Evolutionary conservation across 306 rosid species (phyloP).

Genomic region (Lagenaria siceraria): DNA sequence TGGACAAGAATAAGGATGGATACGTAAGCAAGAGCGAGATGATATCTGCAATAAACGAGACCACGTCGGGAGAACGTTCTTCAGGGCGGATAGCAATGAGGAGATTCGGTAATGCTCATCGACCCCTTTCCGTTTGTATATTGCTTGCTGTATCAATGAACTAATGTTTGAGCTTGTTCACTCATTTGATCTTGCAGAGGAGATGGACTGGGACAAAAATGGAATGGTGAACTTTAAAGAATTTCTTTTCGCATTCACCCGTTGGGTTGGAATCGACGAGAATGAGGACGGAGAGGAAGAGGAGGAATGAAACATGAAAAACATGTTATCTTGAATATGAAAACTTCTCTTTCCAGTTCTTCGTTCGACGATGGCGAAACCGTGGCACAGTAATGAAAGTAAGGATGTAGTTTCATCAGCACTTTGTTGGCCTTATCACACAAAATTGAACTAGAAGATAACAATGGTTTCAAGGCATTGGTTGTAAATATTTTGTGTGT

Average conservation of each 20-base stretch:
- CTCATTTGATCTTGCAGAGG: slow-evolving; percentile 46
- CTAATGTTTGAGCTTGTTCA: not conserved
- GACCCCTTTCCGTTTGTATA: not conserved
- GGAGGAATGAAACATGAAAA: not conserved
- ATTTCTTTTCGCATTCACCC: slow-evolving; percentile 79
- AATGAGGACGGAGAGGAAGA: slow-evolving; percentile 60
- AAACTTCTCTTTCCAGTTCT: not conserved
- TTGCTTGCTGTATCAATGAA: not conserved
- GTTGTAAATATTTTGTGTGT: not conserved
- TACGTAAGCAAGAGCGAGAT: slow-evolving; percentile 89
- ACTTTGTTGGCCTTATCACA: not conserved
- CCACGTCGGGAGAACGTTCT: slow-evolving; percentile 69
- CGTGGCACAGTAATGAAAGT: slow-evolving; percentile 14
- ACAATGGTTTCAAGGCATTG: not conserved
- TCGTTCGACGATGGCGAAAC: not conserved
- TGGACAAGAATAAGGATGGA: slow-evolving; percentile 92
- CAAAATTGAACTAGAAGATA: not conserved
- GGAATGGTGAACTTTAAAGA: slow-evolving; percentile 99
- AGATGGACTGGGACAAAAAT: slow-evolving; percentile 97
- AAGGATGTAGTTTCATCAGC: not conserved
- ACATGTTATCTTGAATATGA: not conserved
- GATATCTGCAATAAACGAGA: slow-evolving; percentile 83
- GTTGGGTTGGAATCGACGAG: slow-evolving; percentile 95
- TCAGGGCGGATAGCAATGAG: slow-evolving; percentile 81
- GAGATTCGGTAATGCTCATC: slow-evolving; percentile 63